Evolutionary conservation across 129 eudicot genomes (phyloP), one percentile per base, ranked within the genome.

Genomic region (Helianthus tuberosus): DNA sequence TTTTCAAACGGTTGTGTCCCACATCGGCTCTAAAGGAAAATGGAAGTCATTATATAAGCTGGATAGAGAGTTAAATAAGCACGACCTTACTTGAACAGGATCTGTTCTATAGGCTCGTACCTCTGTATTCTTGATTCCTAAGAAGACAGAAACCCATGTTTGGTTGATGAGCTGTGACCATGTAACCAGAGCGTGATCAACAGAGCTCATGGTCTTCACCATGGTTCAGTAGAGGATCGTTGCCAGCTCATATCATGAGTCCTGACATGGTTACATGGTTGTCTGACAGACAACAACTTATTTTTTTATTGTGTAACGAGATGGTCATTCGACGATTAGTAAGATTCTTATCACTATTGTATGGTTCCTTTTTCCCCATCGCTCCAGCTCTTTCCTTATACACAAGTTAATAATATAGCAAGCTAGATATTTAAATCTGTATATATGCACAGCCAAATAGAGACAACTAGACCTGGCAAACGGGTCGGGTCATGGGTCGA

Each of bases 71-170:
- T 11, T 0, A 1, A 25, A 5, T 0, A 0, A 50, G 23, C 23
- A 20, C 23, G 23, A 20, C 23, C 23, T 20, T 20, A 3, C 88
- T 90, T 90, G 97, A 87, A 90, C 91, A 90, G 80, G 89, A 90
- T 77, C 67, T 64, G 77, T 78, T 78, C 68, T 78, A 71, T 71
- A 78, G 82, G 73, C 72, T 86, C 90, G 84, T 88, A 86, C 85
- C 84, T 83, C 83, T 86, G 85, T 77, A 82, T 83, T 90, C 87
- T 86, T 89, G 84, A 79, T 81, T 86, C 75, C 89, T 72, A 78
- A 78, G 82, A 84, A 83, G 89, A 86, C 89, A 83, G 23, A 80
- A 72, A 78, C 78, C 85, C 73, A 85, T 80, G 76, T 75, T 80
- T 88, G 84, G 89, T 82, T 75, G 89, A 85, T 85, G 87, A 82